Evolutionary conservation across 1,284 basidiomycete species (phyloP), one percentile per base, ranked within the genome.

Genomic region (Apiotrichum sp.): DNA sequence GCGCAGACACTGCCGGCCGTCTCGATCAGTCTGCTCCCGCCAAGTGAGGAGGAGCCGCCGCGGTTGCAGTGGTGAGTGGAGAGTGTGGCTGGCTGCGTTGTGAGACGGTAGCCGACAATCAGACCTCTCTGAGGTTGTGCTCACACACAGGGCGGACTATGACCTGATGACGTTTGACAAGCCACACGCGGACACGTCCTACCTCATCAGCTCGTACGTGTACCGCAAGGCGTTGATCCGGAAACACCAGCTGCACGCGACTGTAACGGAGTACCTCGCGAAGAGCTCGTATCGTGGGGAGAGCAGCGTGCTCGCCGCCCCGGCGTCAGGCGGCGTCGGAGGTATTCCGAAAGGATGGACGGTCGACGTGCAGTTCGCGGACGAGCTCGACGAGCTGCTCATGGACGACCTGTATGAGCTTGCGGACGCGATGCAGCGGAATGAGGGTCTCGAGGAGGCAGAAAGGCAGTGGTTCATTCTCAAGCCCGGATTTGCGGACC

Each of bases 401-500:
- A 77, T 84, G 47, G 95, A 98, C 71, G 96, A 98, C 59, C 80
- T 98, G 32, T 98, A 87, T 80, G 93, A 97, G 54, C 81, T 98
- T 9, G 83, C 81, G 3, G 77, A 82, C 53, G 78, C 80, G 33
- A 79, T 97, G 38, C 81, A 84, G 33, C 72, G 73, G 40, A 74
- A 74, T 46, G 71, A 76, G 31, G 63, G 55, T 4, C 40, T 52
- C 22, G 64, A 57, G 6, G 38, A 13, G 3, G 63, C 63, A 7
- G 63, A 69, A 22, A 83, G 78, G 58, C 92, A 53, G 48, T 79
- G 93, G 92, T 97, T 86, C 81, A 93, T 97, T 55, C 76, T 98
- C 52, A 99, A 99, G 77, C 93, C 96, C 40, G 92, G 92, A 10
- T 96, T 99, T 87, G 87, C 93, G 1, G 95, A 98, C 78, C 83